Base-by-base conservation (phyloP, 164 flowering plant genomes). In the Warburgia ugandensis region DNA sequence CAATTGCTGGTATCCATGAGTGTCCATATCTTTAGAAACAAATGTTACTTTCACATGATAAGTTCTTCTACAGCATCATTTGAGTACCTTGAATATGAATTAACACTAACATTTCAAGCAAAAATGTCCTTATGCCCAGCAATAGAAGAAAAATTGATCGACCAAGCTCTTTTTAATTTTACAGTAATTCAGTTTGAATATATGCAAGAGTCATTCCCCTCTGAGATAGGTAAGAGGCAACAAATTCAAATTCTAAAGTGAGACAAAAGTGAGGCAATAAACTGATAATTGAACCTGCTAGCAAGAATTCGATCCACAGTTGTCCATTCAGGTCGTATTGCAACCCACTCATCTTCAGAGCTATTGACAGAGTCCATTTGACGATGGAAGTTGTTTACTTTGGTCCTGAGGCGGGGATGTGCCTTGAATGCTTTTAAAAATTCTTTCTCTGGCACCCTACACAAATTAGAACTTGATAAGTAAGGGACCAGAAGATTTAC, bases 241-340 rank as follows among this genome's bases (percentile, higher is more conserved):
- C 29, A 33, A 45, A 29, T 38, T 36, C 36, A 19, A 45, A 30
- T 35, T n/a, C 21, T 17, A 29, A 4, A 52, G 28, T n/a, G n/a
- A 5, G 26, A 20, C 31, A 25, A 7, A 32, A 44, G 38, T 6
- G 3, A 2, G 23, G 27, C 29, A 14, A 35, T 9, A 38, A 17
- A 36, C 9, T 28, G 14, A 9, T 6, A 16, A 27, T 32, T 44
- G 8, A 64, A 89, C 99, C 96, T 89, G 96, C 79, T 70, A 46
- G 90, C 86, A 69, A 94, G 59, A 65, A 94, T 75, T 22, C 99
- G 82, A 61, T 94, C 99, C 50, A 89, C 95, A 35, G 95, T 89
- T 19, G 95, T 85, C 97, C 96, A 94, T 56, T 94, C 99, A 36
- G 99, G 85, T 47, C 97, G 76, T 62, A 94, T 71, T 33, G 96